Evolutionary conservation across 345 rosid species (phyloP).

Genomic region (Dovyalis caffra): DNA sequence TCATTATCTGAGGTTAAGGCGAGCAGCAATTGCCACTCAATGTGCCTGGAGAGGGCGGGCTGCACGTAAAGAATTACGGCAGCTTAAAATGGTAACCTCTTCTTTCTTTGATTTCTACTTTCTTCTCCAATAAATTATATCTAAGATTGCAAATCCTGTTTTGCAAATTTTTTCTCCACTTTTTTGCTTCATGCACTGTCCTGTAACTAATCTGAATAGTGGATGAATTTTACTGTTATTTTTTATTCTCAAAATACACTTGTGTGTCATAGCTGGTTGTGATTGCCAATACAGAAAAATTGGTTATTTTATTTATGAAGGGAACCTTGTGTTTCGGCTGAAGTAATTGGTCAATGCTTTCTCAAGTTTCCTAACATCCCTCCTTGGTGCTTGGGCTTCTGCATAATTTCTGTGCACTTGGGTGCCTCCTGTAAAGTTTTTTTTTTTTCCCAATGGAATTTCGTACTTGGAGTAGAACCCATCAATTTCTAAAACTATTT

Average conservation of each 20-base stretch:
- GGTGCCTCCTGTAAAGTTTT: not conserved
- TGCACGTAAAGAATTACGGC: conserved; percentile 77
- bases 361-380: not conserved
- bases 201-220: not conserved
- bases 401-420: not conserved
- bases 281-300: not conserved
- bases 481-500: not conserved
- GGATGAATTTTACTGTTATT: not conserved
- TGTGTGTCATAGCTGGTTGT: not conserved
- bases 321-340: not conserved
- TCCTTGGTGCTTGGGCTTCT: not conserved
- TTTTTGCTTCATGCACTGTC: not conserved
- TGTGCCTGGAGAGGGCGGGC: conserved; percentile 93
- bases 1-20: conserved; percentile 60
- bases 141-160: not conserved
- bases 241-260: not conserved
- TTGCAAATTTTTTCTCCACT: not conserved
- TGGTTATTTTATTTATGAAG: not conserved
- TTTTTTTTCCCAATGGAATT: not conserved
- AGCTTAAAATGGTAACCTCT: conserved; percentile 66
- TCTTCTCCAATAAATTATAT: not conserved
- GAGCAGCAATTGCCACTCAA: conserved; percentile 72
- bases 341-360: not conserved
- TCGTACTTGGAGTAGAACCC: not conserved
- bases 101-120: not conserved